These are phyloP conservation scores for Talaromyces funiculosus DNA, from an alignment of 2,329 filamentous ascomycete species.

Conservation along the genomic window DNA sequence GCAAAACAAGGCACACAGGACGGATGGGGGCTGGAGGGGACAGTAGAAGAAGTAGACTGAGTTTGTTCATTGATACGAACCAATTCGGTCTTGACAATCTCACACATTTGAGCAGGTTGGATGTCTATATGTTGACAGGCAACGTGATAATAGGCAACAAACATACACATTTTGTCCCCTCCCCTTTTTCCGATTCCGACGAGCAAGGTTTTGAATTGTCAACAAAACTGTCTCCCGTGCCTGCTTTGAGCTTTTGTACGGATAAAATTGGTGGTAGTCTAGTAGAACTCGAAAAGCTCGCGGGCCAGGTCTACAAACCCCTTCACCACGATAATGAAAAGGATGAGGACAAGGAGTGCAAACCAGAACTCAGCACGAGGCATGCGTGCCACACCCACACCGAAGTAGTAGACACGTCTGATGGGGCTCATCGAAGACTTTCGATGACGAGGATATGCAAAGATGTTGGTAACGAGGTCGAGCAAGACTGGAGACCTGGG, in stretches of 20 bases:
- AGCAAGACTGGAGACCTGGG: background rate
- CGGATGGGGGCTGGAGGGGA: background rate
- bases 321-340: background rate
- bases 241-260: background rate
- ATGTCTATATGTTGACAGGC: conserved; percentile 5
- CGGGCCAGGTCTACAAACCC: background rate
- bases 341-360: background rate
- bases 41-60: background rate
- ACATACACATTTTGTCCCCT: conserved; percentile 9
- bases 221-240: background rate
- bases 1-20: background rate
- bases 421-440: background rate
- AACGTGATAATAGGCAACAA: background rate
- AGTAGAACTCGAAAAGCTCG: conserved; percentile 1
- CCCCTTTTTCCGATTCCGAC: background rate
- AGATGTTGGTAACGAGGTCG: background rate
- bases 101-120: background rate
- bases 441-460: background rate
- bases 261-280: background rate
- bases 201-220: background rate
- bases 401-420: background rate
- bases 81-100: background rate
- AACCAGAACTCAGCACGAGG: background rate
- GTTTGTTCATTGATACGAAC: background rate
- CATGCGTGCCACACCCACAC: background rate